Conservation (phyloP, 108 stramenopile species). For the Cyclotella cryptica region DNA sequence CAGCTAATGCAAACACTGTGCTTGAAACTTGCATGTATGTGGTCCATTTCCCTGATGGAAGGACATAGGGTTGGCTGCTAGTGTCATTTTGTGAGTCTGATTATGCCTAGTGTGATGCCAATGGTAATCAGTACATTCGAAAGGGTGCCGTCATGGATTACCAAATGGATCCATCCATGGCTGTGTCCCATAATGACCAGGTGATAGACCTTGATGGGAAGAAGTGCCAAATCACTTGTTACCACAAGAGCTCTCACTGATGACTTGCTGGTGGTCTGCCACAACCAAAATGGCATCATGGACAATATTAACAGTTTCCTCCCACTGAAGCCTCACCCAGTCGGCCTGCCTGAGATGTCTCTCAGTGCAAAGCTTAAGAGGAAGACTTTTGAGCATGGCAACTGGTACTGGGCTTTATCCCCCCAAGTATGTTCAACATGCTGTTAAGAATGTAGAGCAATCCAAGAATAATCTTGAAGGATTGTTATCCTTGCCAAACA, state of each 20-base stretch:
- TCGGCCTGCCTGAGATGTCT: conserved; percentile 40
- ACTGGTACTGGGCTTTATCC: conserved; percentile 28
- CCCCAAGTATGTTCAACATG: conserved; percentile 28
- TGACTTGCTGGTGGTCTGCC: conserved; percentile 16
- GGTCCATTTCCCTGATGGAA: too few species aligned
- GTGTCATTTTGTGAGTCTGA: too few species aligned
- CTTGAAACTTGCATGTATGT: too few species aligned
- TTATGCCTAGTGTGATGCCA: too few species aligned
- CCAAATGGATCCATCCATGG: too few species aligned
- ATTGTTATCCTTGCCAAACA: not conserved
- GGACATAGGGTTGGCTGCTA: too few species aligned
- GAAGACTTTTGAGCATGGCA: conserved; percentile 10
- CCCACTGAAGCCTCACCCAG: conserved; percentile 13
- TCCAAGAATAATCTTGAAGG: not conserved
- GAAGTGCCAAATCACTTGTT: not conserved
- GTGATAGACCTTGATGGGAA: not conserved
- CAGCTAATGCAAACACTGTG: too few species aligned
- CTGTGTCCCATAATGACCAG: too few species aligned
- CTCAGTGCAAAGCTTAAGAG: conserved; percentile 37
- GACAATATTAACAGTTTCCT: conserved; percentile 5
- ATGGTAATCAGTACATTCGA: too few species aligned
- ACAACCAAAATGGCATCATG: conserved; percentile 23
- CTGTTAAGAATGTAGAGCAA: conserved; percentile 22
- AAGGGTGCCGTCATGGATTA: too few species aligned
- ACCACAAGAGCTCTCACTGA: conserved; percentile 7